Base-by-base conservation (phyloP, 2,329 filamentous ascomycete species). In the Cladophialophora chaetospira region DNA sequence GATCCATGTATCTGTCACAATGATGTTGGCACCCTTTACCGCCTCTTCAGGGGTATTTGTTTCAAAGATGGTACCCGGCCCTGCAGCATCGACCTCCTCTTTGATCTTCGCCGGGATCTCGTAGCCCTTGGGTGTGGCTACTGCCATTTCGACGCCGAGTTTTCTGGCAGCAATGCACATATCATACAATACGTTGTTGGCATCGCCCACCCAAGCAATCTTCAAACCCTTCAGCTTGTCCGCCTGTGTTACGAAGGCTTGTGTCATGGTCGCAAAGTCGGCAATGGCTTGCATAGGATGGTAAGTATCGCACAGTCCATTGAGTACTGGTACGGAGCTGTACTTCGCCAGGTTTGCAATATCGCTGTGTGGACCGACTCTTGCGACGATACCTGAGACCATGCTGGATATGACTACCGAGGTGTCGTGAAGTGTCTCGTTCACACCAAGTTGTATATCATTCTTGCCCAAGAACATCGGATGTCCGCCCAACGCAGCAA, bases 1-100 rank as follows among this genome's bases (percentile, higher is more conserved):
- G 28, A 99, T 84, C 94, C 94, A 99, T 1, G 94, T 99, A 69
- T 99, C 94, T 0, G 94, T 99, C 19, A 97, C 91, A 56, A 99
- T 79, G 51, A 97, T 82, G 71, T 99, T 88, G 2, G 94, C 93
- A 63, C 87, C 78, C 76, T 89, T 89, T 69, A 97, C 85, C 1
- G 81, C 94, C 68, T 96, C 89, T 70, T 94, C 89, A 0, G 93
- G 94, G 0, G 88, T 77, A 19, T 81, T 88, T 0, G 90, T 95
- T 73, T 96, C 88, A 4, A 75, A 77, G 29, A 97, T 79, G 65
- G 81, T 85, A 4, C 81, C 80, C 13, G 79, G 68, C 8, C 82
- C 82, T 13, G 89, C 82, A 21, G 83, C 76, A 31, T 79, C 72
- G 65, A 97, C 95, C 61, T 93, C 76, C 25, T 85, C 74, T 65